Evolutionary conservation across 768 basidiomycete genomes (phyloP), one percentile per base, ranked within the genome.

Genomic region (Myochromella boudieri): DNA sequence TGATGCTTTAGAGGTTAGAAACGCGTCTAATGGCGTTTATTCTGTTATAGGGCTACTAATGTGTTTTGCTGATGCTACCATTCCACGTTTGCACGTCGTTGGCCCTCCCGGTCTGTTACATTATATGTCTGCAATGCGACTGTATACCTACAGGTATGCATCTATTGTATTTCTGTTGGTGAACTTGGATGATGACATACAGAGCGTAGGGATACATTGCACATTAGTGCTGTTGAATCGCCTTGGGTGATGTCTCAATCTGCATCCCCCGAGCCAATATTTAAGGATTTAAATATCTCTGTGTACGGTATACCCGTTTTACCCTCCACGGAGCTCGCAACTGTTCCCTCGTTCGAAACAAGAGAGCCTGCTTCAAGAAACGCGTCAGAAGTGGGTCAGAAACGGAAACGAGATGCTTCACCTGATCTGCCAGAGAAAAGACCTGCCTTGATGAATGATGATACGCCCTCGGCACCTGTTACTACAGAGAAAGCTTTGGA

Each of bases 21-120:
- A 32, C 26, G 41, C 40, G 25, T 58, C 6, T 36, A 22, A 39
- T 42, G 36, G 21, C 26, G 15, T 4, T 40, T 33, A 24, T 15
- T 39, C 1, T 18, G 2, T 18, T 6, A 22, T 22, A 89, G 92
- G 91, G 0, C 60, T 91, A 8, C 48, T 91, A 17, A 89, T 95
- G 89, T 81, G 81, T 1, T 71, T 87, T 47, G 89, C 89, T 12
- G 94, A 95, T 67, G 76, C 77, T 1, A 76, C 78, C 0, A 74
- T 82, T 25, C 63, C 71, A 14, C 68, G 74, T 32, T 53, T 95
- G 27, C 67, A 79, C 36, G 56, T 95, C 17, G 66, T 80, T 17
- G 94, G 92, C 3, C 93, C 93, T 2, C 72, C 72, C 10, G 91
- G 89, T 25, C 62, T 87, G n/a, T 58, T 74, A 12, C 89, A 93